A percentile compares a stretch with the other conserved stretches of the same genome.
Conservation (phyloP, 2,329 filamentous ascomycete genomes). For the Pseudogymnoascus sp. region DNA sequence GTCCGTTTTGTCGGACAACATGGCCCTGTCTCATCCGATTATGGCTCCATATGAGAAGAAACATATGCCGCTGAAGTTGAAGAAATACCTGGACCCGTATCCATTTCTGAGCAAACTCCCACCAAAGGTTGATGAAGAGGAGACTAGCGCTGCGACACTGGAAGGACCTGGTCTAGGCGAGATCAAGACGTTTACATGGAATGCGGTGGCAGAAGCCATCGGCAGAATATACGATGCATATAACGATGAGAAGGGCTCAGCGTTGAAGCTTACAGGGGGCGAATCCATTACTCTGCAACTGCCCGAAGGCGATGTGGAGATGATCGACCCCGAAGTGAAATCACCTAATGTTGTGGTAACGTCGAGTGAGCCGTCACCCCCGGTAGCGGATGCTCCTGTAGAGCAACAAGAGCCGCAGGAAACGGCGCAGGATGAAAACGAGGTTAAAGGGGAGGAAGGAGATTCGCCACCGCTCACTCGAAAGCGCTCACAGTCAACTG, state of each 20-base stretch:
- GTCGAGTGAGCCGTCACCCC: background rate
- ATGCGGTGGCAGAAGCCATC: slow-evolving; percentile 23
- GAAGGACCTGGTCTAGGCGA: slow-evolving; percentile 11
- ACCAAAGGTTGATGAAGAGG: background rate
- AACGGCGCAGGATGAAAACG: background rate
- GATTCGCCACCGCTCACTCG: slow-evolving; percentile 32
- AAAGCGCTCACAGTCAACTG: slow-evolving; percentile 56
- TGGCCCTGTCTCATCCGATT: slow-evolving; percentile 52
- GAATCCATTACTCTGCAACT: slow-evolving; percentile 19
- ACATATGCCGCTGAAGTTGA: slow-evolving; percentile 43
- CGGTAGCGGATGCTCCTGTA: background rate
- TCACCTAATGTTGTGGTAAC: background rate
- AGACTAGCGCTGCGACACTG: background rate
- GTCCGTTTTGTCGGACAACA: slow-evolving; percentile 44
- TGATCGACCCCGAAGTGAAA: background rate
- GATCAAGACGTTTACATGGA: slow-evolving; percentile 20
- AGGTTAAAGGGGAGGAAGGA: background rate
- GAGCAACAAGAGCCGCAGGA: background rate
- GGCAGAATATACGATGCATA: slow-evolving; percentile 16
- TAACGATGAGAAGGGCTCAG: background rate
- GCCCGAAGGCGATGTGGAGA: slow-evolving; percentile 15
- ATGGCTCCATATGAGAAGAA: slow-evolving; percentile 50
- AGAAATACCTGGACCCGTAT: slow-evolving; percentile 52
- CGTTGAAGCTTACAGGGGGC: background rate
- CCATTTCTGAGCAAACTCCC: slow-evolving; percentile 40